Base-by-base conservation (phyloP, 495 filamentous ascomycete species). In the Cudoniella acicularis region DNA sequence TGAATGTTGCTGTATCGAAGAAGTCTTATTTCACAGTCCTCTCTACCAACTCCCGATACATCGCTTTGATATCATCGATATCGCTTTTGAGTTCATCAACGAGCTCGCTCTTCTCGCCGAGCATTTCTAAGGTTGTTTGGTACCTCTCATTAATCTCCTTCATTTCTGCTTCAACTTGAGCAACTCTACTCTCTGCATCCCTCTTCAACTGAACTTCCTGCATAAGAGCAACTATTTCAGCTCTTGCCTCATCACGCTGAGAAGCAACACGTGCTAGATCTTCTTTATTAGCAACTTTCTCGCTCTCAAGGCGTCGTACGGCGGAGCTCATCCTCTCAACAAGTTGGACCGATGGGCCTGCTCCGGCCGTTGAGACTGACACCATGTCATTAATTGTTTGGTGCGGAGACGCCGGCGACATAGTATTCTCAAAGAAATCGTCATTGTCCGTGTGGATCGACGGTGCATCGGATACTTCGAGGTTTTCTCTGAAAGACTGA, bases 261-360 rank as follows among this genome's bases (percentile, higher is more conserved):
- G 80, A 74, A 10, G 86, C 83, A 16, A 97, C 82, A 30, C 92
- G 79, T 0, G 83, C 77, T 50, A 97, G 76, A 67, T 98, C 95
- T 63, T 98, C 94, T 67, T 87, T 87, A 21, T 82, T 83, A 3
- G 86, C 87, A 17, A 91, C 87, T 64, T 93, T 93, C 66, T 98
- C 95, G 59, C 86, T 90, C 68, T 98, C 95, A 0, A 98, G 77
- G 2, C 93, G 83, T 24, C 94, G 87, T 21, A 99, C 90, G 1
- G 91, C 88, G 36, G 92, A 89, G 61, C 87, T 91, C 93, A 99
- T 96, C 46, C 95, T 87, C 72, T 98, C 94, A 3, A 99, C 91
- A 0, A 99, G 81, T 70, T 98, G 94, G 2, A 99, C 93, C 2
- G 89, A 93, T 2, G 94, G 94, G 0, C 94, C 94, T 0, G 94